phyloP scores from a whole-genome alignment of 768 basidiomycete genomes.

The Podaxis rugospora region DNA sequence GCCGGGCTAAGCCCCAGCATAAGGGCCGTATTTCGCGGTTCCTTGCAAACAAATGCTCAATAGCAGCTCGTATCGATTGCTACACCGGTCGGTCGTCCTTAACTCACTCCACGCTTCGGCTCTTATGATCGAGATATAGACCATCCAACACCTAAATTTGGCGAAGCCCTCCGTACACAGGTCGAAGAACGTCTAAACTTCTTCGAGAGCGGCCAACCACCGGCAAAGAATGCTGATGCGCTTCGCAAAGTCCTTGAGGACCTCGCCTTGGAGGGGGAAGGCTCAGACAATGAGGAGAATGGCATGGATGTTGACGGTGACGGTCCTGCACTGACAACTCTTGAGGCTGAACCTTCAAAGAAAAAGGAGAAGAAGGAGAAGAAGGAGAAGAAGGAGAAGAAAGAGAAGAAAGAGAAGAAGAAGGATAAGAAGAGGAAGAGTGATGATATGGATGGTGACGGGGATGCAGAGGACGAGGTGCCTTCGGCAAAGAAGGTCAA shows the following conservation, averaged over 20 bases:
- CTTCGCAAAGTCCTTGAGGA: conserved; percentile 84
- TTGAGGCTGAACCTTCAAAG: conserved; percentile 50
- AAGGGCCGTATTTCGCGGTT: conserved; percentile 99
- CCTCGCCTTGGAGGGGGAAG: conserved; percentile 64
- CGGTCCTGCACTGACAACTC: conserved; percentile 49
- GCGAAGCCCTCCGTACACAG: conserved; percentile 88
- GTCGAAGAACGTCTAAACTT: conserved; percentile 94
- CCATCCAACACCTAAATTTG: conserved; percentile 86
- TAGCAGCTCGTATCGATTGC: conserved; percentile 95
- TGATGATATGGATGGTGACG: conserved; percentile 64
- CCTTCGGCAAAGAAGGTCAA: conserved; percentile 66
- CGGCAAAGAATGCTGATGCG: conserved; percentile 89
- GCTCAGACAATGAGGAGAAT: conserved; percentile 35
- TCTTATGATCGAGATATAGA: conserved; percentile 36
- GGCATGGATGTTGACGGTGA: conserved; percentile 23
- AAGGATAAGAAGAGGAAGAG: conserved; percentile 57
- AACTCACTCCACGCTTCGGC: neutral
- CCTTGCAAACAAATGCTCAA: conserved; percentile 97
- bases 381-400: conserved; percentile 58
- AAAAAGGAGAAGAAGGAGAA: conserved; percentile 58
- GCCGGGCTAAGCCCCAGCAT: conserved; percentile 88
- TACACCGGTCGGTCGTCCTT: conserved; percentile 59
- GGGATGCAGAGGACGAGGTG: conserved; percentile 42
- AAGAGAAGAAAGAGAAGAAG: conserved; percentile 64
- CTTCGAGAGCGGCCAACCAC: conserved; percentile 89